Percentiles rank a stretch among this genome's conserved stretches.
phyloP scores from a whole-genome alignment of 2,329 filamentous ascomycete species.

The Dactylellina sp. region DNA sequence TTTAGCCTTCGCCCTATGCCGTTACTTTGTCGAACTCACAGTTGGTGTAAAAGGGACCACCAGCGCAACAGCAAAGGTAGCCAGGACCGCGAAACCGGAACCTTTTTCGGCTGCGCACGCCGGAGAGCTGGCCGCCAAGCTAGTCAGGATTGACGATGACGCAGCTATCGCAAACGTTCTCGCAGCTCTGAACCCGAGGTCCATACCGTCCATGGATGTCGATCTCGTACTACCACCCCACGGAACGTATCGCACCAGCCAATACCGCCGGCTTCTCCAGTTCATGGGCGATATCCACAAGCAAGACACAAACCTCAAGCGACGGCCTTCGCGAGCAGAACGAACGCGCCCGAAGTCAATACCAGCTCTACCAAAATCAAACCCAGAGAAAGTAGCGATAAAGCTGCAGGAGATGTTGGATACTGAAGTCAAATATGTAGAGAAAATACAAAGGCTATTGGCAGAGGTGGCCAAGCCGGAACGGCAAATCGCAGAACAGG shows the following conservation, averaged over 20 bases:
- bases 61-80: slow-evolving; percentile 66
- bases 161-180: slow-evolving; percentile 80
- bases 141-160: slow-evolving; percentile 80
- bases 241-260: slow-evolving; percentile 62
- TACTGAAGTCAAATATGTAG: slow-evolving; percentile 87
- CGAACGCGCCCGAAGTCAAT: slow-evolving; percentile 54
- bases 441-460: slow-evolving; percentile 85
- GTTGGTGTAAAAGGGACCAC: slow-evolving; percentile 76
- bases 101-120: slow-evolving; percentile 94
- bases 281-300: slow-evolving; percentile 65
- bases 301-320: slow-evolving; percentile 67
- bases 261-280: slow-evolving; percentile 67
- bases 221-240: slow-evolving; percentile 84
- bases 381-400: slow-evolving; percentile 71
- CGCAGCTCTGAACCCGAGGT: slow-evolving; percentile 81
- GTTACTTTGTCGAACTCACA: slow-evolving; percentile 91
- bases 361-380: slow-evolving; percentile 46
- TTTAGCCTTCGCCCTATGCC: slow-evolving; percentile 89
- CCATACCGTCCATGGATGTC: slow-evolving; percentile 84
- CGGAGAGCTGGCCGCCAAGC: slow-evolving; percentile 85
- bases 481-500: slow-evolving; percentile 46
- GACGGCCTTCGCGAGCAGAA: slow-evolving; percentile 48
- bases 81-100: slow-evolving; percentile 73
- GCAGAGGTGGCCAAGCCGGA: slow-evolving; percentile 75
- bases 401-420: slow-evolving; percentile 76